Conservation (phyloP, 1,284 basidiomycete genomes). For the Ganoderma lingzhi region DNA sequence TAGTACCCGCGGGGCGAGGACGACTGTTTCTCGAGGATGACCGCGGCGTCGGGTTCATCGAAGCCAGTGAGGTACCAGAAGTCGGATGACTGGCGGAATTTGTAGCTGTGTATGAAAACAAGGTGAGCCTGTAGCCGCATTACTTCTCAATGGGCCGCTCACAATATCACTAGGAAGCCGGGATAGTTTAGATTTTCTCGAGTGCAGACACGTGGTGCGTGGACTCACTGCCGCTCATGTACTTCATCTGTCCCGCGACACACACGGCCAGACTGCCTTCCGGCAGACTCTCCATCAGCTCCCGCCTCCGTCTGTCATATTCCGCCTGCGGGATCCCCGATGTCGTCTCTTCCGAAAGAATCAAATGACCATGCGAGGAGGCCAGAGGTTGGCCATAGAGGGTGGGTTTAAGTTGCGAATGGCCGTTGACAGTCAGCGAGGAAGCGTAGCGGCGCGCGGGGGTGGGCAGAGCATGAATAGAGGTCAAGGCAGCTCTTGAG, state of each 20-base stretch:
- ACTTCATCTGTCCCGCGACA: slow-evolving; percentile 84
- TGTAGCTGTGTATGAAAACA: slow-evolving; percentile 69
- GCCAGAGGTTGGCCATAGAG: slow-evolving; percentile 41
- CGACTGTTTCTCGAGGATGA: slow-evolving; percentile 82
- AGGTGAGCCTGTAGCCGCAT: not conserved
- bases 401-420: slow-evolving; percentile 38
- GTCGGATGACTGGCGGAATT: slow-evolving; percentile 93
- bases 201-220: not conserved
- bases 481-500: slow-evolving; percentile 13
- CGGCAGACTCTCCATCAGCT: slow-evolving; percentile 82
- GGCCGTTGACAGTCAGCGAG: slow-evolving; percentile 29
- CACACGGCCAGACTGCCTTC: slow-evolving; percentile 83
- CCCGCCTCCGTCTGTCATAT: slow-evolving; percentile 81
- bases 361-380: slow-evolving; percentile 42
- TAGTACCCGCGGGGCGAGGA: slow-evolving; percentile 81
- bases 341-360: slow-evolving; percentile 70
- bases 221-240: slow-evolving; percentile 86
- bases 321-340: slow-evolving; percentile 86
- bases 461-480: not conserved
- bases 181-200: slow-evolving; percentile 6
- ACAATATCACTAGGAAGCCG: slow-evolving; percentile 56
- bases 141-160: slow-evolving; percentile 28
- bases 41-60: slow-evolving; percentile 90
- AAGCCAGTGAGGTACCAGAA: slow-evolving; percentile 97
- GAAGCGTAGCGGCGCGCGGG: slow-evolving; percentile 23